These are phyloP conservation scores for Pterocarpus santalinus DNA, from an alignment of 306 rosid genomes.

Conservation along the genomic window DNA sequence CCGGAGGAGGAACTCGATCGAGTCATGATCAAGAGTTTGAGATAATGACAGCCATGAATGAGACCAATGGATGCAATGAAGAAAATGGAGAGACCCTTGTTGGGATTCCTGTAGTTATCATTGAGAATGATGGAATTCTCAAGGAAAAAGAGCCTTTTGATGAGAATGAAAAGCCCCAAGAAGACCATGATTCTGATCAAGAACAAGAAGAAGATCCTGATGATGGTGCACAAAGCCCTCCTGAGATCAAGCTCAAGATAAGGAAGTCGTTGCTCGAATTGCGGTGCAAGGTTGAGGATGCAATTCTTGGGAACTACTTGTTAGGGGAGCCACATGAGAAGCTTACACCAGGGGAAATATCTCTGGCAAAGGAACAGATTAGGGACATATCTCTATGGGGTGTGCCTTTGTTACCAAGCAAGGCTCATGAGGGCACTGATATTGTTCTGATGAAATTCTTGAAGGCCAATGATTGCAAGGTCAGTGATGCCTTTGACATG, in stretches of 20 bases:
- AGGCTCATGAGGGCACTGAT: conserved; percentile 78
- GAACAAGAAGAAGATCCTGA: conserved; percentile 36
- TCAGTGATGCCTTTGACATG: conserved; percentile 76
- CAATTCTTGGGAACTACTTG: conserved; percentile 70
- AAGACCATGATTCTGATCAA: conserved; percentile 29
- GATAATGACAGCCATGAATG: conserved; percentile 34
- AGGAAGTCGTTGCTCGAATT: conserved; percentile 68
- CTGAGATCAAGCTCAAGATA: conserved; percentile 55
- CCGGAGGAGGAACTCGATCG: background rate
- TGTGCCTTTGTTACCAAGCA: conserved; percentile 83
- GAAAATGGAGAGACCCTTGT: conserved; percentile 39
- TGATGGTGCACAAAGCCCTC: conserved; percentile 30
- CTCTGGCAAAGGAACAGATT: conserved; percentile 37
- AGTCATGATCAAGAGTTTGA: background rate
- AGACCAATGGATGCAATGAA: conserved; percentile 23
- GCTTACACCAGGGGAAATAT: background rate
- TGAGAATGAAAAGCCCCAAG: background rate
- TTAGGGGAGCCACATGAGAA: conserved; percentile 50
- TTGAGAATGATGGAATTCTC: conserved; percentile 2
- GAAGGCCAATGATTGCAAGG: conserved; percentile 72
- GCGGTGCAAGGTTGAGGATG: conserved; percentile 74
- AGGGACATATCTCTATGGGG: conserved; percentile 76
- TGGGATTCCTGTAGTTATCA: conserved; percentile 16
- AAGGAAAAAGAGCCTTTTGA: background rate
- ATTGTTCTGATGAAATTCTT: conserved; percentile 73